Percentiles rank a stretch among this genome's conserved stretches.
Evolutionary conservation across 352 stramenopile genomes (phyloP).

Genomic region (Pythium guiyangense): DNA sequence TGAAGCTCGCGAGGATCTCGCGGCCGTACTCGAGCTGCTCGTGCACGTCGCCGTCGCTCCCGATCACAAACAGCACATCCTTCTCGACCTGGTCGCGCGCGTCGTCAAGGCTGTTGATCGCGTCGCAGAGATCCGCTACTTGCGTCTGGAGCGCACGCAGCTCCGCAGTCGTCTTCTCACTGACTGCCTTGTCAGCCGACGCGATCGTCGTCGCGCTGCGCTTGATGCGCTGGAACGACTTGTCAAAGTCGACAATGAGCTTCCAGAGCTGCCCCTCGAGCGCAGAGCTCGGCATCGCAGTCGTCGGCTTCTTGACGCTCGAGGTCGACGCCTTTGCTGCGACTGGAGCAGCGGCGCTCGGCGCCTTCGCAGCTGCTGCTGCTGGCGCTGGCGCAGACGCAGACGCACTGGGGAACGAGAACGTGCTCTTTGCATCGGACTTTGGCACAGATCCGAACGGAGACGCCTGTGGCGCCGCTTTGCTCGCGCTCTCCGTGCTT

Average conservation of each 20-base stretch:
- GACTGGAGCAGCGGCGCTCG: not conserved
- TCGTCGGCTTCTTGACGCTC: constrained; percentile 9
- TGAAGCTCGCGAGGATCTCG: constrained; percentile 66
- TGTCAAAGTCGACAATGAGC: constrained; percentile 66
- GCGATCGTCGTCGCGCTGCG: constrained; percentile 27
- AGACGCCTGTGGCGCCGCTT: constrained; percentile 13
- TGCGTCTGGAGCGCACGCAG: constrained; percentile 29
- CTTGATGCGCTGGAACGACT: constrained; percentile 47
- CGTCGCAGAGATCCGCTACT: constrained; percentile 35
- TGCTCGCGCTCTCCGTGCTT: constrained; percentile 6
- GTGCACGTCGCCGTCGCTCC: constrained; percentile 70
- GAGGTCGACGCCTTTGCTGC: constrained; percentile 2
- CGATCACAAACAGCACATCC: constrained; percentile 71
- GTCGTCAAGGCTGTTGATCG: constrained; percentile 56
- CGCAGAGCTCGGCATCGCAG: constrained; percentile 25
- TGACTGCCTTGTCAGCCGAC: constrained; percentile 29
- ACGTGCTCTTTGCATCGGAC: constrained; percentile 13
- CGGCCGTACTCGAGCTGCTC: constrained; percentile 67
- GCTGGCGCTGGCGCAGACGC: not conserved
- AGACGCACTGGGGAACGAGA: constrained; percentile 25
- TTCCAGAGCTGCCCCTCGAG: constrained; percentile 71
- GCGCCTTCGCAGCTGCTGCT: constrained; percentile 2
- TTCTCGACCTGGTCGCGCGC: constrained; percentile 61
- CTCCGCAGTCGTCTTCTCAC: constrained; percentile 19
- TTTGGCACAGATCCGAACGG: constrained; percentile 27